Percentiles rank a stretch among this genome's conserved stretches.
Conservation (phyloP, 1,284 basidiomycete species). For the Garcileccinum viscosum region DNA sequence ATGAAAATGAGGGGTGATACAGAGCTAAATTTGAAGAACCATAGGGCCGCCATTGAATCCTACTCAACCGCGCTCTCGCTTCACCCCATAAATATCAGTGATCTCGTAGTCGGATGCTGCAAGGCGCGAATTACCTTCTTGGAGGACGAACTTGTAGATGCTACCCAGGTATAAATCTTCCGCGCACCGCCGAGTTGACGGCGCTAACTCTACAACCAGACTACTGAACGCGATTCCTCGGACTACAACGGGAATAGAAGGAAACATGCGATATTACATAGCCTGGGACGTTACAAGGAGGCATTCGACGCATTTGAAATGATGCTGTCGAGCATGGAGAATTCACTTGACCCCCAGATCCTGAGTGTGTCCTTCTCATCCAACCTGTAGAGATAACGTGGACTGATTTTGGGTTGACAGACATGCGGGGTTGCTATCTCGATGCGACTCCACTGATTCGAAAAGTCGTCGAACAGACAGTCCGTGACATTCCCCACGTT, state of each 20-base stretch:
- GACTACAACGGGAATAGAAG: no score
- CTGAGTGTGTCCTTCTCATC: background rate
- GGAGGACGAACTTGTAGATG: background rate
- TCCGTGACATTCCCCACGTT: background rate
- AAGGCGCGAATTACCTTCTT: background rate
- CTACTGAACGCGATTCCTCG: no score
- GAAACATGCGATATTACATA: no score
- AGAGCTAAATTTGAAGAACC: background rate
- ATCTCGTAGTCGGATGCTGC: background rate
- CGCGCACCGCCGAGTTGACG: background rate
- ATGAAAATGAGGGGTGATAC: background rate
- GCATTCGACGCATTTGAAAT: no score
- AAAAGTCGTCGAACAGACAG: background rate
- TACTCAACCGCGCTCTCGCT: background rate
- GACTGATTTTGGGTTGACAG: background rate
- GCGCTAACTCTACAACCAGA: no score
- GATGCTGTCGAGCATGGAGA: background rate
- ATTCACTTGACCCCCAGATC: background rate
- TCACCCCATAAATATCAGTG: background rate
- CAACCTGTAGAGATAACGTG: background rate
- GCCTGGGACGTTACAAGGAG: no score
- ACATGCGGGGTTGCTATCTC: background rate
- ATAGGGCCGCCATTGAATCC: background rate
- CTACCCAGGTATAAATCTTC: background rate
- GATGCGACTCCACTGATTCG: background rate